These are phyloP conservation scores for Pholiota adiposa DNA, from an alignment of 1,284 basidiomycete species.

Conservation along the genomic window DNA sequence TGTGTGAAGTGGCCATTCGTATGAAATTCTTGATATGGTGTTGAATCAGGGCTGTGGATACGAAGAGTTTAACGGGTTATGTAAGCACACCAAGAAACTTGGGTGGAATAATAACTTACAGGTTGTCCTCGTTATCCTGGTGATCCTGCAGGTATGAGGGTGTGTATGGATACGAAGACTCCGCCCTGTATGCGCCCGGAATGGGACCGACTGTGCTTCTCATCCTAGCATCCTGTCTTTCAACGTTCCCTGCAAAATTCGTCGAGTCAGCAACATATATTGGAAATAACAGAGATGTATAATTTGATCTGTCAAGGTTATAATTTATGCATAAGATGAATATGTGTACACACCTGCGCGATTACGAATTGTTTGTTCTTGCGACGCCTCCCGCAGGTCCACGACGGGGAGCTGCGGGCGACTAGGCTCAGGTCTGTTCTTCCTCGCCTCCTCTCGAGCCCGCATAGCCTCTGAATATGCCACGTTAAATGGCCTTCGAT, in stretches of 20 bases:
- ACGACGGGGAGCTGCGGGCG: conserved; percentile 29
- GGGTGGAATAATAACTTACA: conserved; percentile 20
- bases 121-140: conserved; percentile 10
- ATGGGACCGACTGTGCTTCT: conserved; percentile 20
- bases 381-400: conserved; percentile 34
- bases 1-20: conserved; percentile 2
- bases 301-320: not conserved
- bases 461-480: conserved; percentile 70
- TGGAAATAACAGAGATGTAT: not conserved
- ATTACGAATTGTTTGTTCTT: conserved; percentile 41
- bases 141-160: conserved; percentile 7
- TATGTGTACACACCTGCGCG: conserved; percentile 34
- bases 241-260: conserved; percentile 10
- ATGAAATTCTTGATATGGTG: not conserved
- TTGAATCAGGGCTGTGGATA: not conserved
- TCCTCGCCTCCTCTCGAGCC: conserved; percentile 48
- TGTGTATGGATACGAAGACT: conserved; percentile 7
- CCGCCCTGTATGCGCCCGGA: conserved; percentile 26
- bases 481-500: conserved; percentile 79
- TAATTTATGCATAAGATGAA: not conserved
- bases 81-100: conserved; percentile 19
- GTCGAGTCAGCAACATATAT: not conserved
- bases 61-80: conserved; percentile 11
- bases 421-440: conserved; percentile 35
- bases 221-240: conserved; percentile 10